Conservation (phyloP, 108 stramenopile genomes). For the Pseudonitzschia multistriata region DNA sequence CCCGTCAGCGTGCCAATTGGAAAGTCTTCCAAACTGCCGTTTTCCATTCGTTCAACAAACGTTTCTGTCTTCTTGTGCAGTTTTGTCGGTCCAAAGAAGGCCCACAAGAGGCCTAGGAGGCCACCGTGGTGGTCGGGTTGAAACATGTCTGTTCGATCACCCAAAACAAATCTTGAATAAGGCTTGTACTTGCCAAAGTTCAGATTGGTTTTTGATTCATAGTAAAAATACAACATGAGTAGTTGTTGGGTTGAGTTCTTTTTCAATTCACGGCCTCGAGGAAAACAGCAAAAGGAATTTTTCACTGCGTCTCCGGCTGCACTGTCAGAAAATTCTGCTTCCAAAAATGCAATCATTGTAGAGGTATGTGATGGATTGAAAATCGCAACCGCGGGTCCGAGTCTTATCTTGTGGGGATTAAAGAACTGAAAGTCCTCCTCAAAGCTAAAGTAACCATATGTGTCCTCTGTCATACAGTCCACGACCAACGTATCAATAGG, state of each 20-base stretch:
- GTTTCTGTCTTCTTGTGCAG: neutral
- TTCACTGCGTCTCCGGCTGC: neutral
- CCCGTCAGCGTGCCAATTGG: neutral
- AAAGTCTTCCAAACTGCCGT: conserved; percentile 1
- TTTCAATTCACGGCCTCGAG: neutral
- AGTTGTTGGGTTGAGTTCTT: neutral
- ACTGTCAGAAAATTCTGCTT: neutral
- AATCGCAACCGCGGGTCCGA: neutral
- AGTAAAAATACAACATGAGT: neutral
- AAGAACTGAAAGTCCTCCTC: neutral
- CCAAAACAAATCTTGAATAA: neutral
- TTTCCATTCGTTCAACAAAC: neutral
- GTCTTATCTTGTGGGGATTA: neutral
- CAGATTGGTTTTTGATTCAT: neutral
- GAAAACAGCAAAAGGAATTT: neutral
- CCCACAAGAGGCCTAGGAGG: neutral
- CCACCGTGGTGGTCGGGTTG: neutral
- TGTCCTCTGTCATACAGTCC: conserved; percentile 1
- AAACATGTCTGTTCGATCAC: neutral
- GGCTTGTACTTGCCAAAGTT: neutral
- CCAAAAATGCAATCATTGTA: neutral
- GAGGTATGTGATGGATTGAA: conserved; percentile 1
- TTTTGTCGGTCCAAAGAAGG: neutral
- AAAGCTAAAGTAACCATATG: conserved; percentile 1
- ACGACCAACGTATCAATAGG: neutral